A percentile compares a stretch with the other conserved stretches of the same genome.
Conservation (phyloP, 805 yeast genomes). For the Brettanomyces naardenensis region DNA sequence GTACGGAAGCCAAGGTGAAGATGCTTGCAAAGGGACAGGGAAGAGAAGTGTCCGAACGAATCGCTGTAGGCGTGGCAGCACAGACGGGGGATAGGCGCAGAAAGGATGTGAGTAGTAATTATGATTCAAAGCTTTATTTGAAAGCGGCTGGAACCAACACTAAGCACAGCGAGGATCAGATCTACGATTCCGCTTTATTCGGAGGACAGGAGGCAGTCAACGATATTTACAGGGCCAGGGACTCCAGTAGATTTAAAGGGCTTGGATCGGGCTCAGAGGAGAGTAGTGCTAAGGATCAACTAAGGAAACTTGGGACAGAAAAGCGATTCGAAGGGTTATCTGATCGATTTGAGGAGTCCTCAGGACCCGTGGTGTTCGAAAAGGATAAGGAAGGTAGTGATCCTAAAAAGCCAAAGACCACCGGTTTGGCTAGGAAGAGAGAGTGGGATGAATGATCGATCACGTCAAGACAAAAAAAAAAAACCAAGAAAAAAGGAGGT, state of each 20-base stretch:
- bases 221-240: slow-evolving; percentile 39
- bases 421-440: slow-evolving; percentile 5
- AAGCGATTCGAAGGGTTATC: slow-evolving; percentile 2
- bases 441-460: slow-evolving; percentile 2
- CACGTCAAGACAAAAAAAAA: too few relatives aligned
- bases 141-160: slow-evolving; percentile 33
- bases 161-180: slow-evolving; percentile 35
- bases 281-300: slow-evolving; percentile 9
- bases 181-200: slow-evolving; percentile 55
- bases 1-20: slow-evolving; percentile 35
- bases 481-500: too few relatives aligned
- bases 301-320: slow-evolving; percentile 15
- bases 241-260: slow-evolving; percentile 7
- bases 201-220: slow-evolving; percentile 42
- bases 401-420: neutral
- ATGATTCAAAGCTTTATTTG: slow-evolving; percentile 53
- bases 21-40: slow-evolving; percentile 36
- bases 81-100: neutral
- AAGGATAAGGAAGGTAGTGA: slow-evolving; percentile 9
- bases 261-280: slow-evolving; percentile 14
- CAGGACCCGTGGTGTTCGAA: slow-evolving; percentile 22
- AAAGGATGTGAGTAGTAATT: slow-evolving; percentile 21
- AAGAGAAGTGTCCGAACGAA: slow-evolving; percentile 49
- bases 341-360: neutral
- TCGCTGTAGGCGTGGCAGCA: slow-evolving; percentile 37